Evolutionary conservation across 2,329 filamentous ascomycete genomes (phyloP).

Genomic region (Colletotrichum sp.): DNA sequence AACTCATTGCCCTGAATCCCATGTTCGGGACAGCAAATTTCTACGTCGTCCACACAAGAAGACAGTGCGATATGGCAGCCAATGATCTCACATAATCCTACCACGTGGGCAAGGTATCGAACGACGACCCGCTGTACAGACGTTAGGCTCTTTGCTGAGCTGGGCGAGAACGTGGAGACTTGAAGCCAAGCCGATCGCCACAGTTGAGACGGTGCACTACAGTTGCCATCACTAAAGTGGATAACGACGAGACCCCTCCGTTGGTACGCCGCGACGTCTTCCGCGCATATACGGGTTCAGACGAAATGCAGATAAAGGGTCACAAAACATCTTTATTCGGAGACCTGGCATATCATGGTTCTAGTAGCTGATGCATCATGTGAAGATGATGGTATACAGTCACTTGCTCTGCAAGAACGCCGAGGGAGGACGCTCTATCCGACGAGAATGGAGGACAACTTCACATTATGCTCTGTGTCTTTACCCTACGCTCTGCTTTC

Average conservation of each 20-base stretch:
- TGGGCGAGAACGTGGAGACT: neutral
- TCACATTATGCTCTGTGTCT: neutral
- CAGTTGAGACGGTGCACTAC: neutral
- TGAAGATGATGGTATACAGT: neutral
- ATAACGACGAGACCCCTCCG: rapidly evolving
- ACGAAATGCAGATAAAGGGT: neutral
- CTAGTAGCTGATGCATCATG: neutral
- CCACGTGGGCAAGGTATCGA: neutral
- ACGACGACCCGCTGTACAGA: neutral
- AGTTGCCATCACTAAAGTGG: neutral
- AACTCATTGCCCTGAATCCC: neutral
- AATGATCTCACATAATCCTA: neutral
- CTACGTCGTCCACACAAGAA: neutral
- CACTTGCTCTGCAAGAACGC: neutral
- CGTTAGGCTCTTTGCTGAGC: neutral
- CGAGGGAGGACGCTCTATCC: neutral
- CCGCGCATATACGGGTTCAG: rapidly evolving
- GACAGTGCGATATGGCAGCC: neutral
- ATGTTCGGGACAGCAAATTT: neutral
- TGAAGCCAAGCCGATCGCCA: neutral
- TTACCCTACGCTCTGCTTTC: neutral
- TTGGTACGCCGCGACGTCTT: neutral
- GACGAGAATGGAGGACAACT: neutral
- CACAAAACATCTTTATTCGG: neutral
- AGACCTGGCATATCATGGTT: neutral